phyloP scores from a whole-genome alignment of 371 early-diverging fungal genomes.

The Mucor sp. region DNA sequence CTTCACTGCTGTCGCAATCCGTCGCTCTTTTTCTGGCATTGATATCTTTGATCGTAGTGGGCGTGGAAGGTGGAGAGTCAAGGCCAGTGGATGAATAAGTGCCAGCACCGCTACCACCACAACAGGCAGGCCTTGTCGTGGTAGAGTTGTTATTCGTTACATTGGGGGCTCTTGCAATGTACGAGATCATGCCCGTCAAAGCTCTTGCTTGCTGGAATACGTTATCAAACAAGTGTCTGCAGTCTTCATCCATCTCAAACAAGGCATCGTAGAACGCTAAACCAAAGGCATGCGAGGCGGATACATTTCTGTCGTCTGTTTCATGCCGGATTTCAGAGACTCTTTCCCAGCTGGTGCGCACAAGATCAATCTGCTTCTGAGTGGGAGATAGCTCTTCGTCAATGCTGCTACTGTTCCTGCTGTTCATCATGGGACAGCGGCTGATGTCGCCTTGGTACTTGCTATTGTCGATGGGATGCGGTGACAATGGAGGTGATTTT shows the following conservation, averaged over 20 bases:
- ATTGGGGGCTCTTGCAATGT: slow-evolving; percentile 36
- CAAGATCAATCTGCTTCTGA: slow-evolving; percentile 36
- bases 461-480: neutral
- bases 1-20: neutral
- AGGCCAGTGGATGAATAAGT: neutral
- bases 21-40: slow-evolving; percentile 23
- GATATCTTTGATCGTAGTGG: slow-evolving; percentile 28
- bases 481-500: slow-evolving; percentile 7
- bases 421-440: neutral
- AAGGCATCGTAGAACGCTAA: slow-evolving; percentile 44
- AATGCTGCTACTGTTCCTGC: neutral
- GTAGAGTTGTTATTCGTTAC: slow-evolving; percentile 6
- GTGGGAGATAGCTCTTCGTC: slow-evolving; percentile 22
- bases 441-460: neutral
- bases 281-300: slow-evolving; percentile 48
- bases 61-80: slow-evolving; percentile 8
- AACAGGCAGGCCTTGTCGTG: slow-evolving; percentile 7
- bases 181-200: slow-evolving; percentile 47
- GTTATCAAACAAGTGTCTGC: slow-evolving; percentile 30
- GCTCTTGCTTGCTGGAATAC: slow-evolving; percentile 49
- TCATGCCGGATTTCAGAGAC: slow-evolving; percentile 35
- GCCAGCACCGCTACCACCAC: slow-evolving; percentile 2
- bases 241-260: slow-evolving; percentile 34
- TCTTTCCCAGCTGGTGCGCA: slow-evolving; percentile 41
- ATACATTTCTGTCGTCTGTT: slow-evolving; percentile 33